phyloP scores from a whole-genome alignment of 2,329 filamentous ascomycete genomes.

The Cercospora sp. region DNA sequence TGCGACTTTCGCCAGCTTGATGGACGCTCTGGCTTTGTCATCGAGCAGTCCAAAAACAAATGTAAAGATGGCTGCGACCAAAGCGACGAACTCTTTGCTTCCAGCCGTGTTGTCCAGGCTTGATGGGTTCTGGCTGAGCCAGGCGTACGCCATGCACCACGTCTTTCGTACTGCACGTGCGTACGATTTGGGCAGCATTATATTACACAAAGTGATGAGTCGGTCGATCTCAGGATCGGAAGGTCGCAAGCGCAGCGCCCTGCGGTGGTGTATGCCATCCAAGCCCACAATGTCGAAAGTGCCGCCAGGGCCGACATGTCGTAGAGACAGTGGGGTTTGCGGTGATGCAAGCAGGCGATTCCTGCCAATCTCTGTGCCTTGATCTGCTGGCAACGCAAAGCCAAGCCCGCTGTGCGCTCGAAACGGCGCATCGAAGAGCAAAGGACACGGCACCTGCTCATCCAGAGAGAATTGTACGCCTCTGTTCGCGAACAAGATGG shows the following conservation, averaged over 20 bases:
- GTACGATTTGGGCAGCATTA: constrained; percentile 31
- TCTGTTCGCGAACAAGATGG: constrained; percentile 28
- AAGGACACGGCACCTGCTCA: constrained; percentile 24
- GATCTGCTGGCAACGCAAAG: background rate
- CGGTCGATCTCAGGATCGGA: constrained; percentile 24
- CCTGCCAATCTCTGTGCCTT: constrained; percentile 31
- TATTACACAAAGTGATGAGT: constrained; percentile 33
- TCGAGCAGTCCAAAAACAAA: constrained; percentile 38
- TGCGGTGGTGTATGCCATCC: constrained; percentile 33
- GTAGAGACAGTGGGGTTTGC: constrained; percentile 14
- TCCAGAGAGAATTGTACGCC: constrained; percentile 32
- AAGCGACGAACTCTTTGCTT: constrained; percentile 40
- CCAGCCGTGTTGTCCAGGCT: constrained; percentile 21
- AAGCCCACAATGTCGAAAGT: constrained; percentile 31
- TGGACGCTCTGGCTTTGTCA: constrained; percentile 31
- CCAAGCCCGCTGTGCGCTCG: constrained; percentile 28
- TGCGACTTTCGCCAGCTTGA: constrained; percentile 32
- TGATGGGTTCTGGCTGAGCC: constrained; percentile 23
- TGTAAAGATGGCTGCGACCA: constrained; percentile 44
- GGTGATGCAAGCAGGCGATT: constrained; percentile 31
- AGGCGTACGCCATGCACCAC: constrained; percentile 36
- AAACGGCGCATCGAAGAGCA: constrained; percentile 29
- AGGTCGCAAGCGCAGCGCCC: constrained; percentile 34
- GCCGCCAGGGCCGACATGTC: constrained; percentile 26
- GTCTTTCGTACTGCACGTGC: constrained; percentile 28